Conservation (phyloP, 192 early-diverging fungal genomes). For the Podochytrium sp. region DNA sequence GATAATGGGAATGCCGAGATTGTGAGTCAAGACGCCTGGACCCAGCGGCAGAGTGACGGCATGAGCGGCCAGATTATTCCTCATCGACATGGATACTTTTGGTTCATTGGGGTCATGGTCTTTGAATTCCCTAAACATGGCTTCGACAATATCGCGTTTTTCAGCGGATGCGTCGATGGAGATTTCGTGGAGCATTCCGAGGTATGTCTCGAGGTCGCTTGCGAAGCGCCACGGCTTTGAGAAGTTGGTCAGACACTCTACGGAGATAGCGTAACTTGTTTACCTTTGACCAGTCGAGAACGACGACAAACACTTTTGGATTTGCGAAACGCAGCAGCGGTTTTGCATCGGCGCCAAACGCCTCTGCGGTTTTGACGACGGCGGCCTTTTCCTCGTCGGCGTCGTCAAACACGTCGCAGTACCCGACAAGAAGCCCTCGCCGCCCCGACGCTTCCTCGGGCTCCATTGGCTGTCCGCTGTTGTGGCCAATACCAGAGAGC, state of each 20-base stretch:
- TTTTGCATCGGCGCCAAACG: constrained; percentile 65
- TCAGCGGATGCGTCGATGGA: background rate
- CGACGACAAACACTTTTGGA: constrained; percentile 77
- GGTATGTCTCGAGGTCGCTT: constrained; percentile 78
- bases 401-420: constrained; percentile 87
- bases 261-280: too few relatives aligned
- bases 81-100: too few relatives aligned
- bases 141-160: background rate
- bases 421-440: constrained; percentile 82
- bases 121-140: constrained; percentile 6
- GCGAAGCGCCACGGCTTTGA: constrained; percentile 88
- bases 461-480: constrained; percentile 52
- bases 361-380: constrained; percentile 80
- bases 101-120: constrained; percentile 1
- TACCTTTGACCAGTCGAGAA: constrained; percentile 92
- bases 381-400: constrained; percentile 72
- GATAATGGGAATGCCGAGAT: constrained; percentile 87
- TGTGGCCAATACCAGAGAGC: constrained; percentile 58
- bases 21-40: constrained; percentile 78
- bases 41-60: constrained; percentile 60
- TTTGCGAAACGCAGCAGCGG: constrained; percentile 53
- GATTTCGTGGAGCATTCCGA: constrained; percentile 62
- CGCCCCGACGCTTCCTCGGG: constrained; percentile 55
- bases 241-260: too few relatives aligned
- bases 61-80: background rate